Evolutionary conservation across 768 basidiomycete genomes (phyloP), one percentile per base, ranked within the genome.

Genomic region (Suillus plorans): DNA sequence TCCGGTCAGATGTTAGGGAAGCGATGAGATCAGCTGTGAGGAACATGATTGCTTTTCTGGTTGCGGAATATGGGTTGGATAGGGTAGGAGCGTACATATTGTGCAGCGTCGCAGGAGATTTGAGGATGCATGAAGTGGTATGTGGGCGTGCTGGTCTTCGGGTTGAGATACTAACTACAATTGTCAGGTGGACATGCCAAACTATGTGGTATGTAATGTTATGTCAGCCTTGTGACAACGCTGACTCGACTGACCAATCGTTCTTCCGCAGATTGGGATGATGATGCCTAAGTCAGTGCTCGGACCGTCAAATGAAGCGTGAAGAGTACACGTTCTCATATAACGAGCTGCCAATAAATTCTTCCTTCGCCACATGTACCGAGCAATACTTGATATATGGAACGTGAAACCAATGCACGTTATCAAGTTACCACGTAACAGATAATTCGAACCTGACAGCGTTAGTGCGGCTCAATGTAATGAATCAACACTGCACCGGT

Each of bases 111-210:
- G 84, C 81, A 0, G 86, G 81, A 2, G 86, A 88, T 70, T 70
- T 88, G 65, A 77, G 81, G 64, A 79, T 89, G 78, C 87, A 86
- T 66, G 87, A 88, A 75, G 87, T 87, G 76, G 87, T 64, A 25
- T 68, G 74, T 66, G 31, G 50, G 47, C 39, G 20, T 2, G 31
- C 10, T 2, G 5, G 10, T n/a, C 18, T 16, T 18, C 31, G 53
- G 20, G 41, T 71, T 14, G n/a, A 52, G 14, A 47, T 25, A 31
- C 34, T 59, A 20, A 53, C 31, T 62, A 6, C 31, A 31, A 31
- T 20, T 36, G 12, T 22, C 36, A 86, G 86, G 85, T 87, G 44
- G 86, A 87, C 66, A 87, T 87, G 86, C 86, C 86, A 13, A 87
- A 87, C 66, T 88, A 85, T 67, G 80, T 87, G 44, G 86, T 87